A percentile compares a stretch with the other conserved stretches of the same genome.
These are phyloP conservation scores for Lippia alba DNA, from an alignment of 305 asterid species.

Conservation along the genomic window DNA sequence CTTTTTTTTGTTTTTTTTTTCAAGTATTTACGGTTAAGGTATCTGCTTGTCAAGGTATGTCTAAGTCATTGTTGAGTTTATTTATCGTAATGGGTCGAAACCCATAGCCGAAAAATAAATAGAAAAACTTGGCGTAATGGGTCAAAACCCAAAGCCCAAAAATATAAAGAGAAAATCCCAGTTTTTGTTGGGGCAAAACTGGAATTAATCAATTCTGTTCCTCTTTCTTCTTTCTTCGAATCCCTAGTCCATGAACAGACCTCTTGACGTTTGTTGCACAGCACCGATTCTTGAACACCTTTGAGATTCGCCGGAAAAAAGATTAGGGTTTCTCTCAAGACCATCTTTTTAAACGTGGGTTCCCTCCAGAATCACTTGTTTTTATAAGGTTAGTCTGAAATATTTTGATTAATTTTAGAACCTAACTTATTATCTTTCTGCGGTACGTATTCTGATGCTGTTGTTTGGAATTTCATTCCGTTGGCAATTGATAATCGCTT, in stretches of 20 bases:
- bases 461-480: neutral
- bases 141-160: no score
- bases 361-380: slow-evolving; percentile 14
- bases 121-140: no score
- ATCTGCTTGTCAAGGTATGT: no score
- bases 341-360: slow-evolving; percentile 11
- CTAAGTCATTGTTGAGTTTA: no score
- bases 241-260: neutral
- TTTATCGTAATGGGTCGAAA: no score
- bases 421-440: neutral
- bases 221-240: neutral
- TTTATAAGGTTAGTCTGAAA: slow-evolving; percentile 22
- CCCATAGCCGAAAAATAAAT: no score
- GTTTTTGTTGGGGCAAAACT: neutral
- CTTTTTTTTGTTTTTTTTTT: no score
- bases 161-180: neutral
- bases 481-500: neutral
- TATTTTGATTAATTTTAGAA: slow-evolving; percentile 3
- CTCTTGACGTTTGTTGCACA: neutral
- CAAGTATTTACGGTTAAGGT: no score
- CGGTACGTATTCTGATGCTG: neutral
- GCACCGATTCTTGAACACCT: neutral
- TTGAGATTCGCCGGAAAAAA: neutral
- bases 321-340: slow-evolving; percentile 5
- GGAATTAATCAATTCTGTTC: neutral